phyloP scores from a whole-genome alignment of 176 grass and related monocot genomes.

The Carex scoparia region DNA sequence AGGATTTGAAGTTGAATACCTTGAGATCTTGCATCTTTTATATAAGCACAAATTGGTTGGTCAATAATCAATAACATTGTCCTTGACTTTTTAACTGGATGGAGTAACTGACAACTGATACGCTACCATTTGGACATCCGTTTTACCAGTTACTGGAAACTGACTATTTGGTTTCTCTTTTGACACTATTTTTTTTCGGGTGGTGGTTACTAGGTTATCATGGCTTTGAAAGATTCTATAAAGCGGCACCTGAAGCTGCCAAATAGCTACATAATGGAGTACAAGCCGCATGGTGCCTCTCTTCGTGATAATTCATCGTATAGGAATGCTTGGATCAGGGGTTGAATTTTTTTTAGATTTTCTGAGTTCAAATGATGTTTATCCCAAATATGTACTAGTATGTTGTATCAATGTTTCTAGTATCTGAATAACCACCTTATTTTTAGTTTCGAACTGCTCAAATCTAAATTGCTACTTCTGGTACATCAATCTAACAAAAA shows the following conservation, averaged over 20 bases:
- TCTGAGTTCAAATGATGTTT: background rate
- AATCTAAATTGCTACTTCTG: background rate
- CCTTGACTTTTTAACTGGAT: too few relatives aligned
- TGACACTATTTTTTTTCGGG: constrained; percentile 17
- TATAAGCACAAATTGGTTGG: background rate
- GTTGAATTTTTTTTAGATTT: constrained; percentile 23
- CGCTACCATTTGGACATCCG: background rate
- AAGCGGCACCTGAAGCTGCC: constrained; percentile 96
- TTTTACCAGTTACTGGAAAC: background rate
- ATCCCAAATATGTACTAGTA: constrained; percentile 1
- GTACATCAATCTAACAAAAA: background rate
- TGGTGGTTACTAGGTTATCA: constrained; percentile 50
- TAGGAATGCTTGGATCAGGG: constrained; percentile 94
- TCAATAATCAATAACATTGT: background rate
- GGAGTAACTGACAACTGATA: background rate
- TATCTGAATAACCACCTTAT: background rate
- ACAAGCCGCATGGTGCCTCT: constrained; percentile 88
- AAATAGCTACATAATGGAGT: constrained; percentile 92
- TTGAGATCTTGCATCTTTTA: background rate
- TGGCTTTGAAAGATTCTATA: constrained; percentile 87
- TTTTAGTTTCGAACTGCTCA: background rate
- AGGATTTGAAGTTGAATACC: background rate
- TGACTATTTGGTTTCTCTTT: background rate
- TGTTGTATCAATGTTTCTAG: background rate
- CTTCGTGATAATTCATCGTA: constrained; percentile 90